Evolutionary conservation across 2,329 filamentous ascomycete genomes (phyloP), one percentile per base, ranked within the genome.

Genomic region (Penicillium sp.): DNA sequence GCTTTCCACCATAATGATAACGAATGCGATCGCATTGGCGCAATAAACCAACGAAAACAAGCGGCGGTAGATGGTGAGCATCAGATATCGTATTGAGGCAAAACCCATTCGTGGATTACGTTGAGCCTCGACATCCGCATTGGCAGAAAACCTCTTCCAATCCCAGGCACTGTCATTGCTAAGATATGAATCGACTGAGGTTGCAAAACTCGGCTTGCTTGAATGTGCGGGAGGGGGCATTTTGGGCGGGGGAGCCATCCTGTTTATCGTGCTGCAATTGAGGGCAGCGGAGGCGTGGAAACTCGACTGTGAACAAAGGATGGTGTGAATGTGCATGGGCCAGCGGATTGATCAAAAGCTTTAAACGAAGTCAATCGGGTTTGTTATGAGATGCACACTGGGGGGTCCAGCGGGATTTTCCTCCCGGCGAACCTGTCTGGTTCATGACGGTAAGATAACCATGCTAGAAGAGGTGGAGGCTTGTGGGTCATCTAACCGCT

Each of bases 51-150:
- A 31, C 3, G 65, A 60, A 60, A 73, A 74, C 22, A 74, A 70
- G 16, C 70, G 68, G 11, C 69, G 70, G 54, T 74, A 74, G 31
- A 73, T 64, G 50, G 67, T 63, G 44, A 74, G 61, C 31, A 67
- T 49, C 20, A 60, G 63, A 50, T 63, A 73, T 35, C 70, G 64
- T 39, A 71, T 35, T 35, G 31, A 35, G 9, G 31, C 31, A 16
- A 35, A 35, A 16, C 54, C 44, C 33, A 57, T 59, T 31, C 41
- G 50, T 31, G 55, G 64, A 35, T 45, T 61, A n/a, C 27, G 52
- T 44, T 64, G 63, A 14, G 62, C 56, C 44, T 66, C 63, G 16
- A 64, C 46, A 36, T 66, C 63, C 4, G 30, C 2, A 7, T 35
- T 33, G 22, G 13, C 16, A 35, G 18, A 35, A 45, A 22, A 35